Base-by-base conservation (phyloP, 1,284 basidiomycete species). In the Ceratorhiza oryzae-sativae region DNA sequence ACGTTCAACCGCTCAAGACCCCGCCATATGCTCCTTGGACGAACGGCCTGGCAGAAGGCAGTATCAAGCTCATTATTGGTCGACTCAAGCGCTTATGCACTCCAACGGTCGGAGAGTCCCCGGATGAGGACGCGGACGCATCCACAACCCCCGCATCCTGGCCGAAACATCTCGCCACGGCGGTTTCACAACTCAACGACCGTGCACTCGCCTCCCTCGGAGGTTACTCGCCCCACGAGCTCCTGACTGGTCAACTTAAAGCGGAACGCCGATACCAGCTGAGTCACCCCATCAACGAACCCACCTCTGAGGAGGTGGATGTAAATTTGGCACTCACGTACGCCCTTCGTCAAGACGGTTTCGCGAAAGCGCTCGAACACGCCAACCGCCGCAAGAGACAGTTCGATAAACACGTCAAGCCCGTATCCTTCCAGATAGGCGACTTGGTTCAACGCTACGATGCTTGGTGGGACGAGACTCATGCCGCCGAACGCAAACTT, bases 21-120 rank as follows among this genome's bases (percentile, higher is more conserved):
- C 72, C 81, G 0, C 79, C 80, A 18, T 84, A 84, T 71, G 79
- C 82, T 2, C 80, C 82, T 1, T 83, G 81, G 80, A 71, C 82
- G 9, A 82, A 82, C 36, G 79, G 82, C 0, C 76, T 83, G 0
- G 76, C 82, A 0, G 79, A 83, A 55, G 79, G 78, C 6, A 73
- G 32, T 20, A 77, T 0, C 56, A 75, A 76, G 41, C 25, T 71
- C 23, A 61, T 84, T 2, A 72, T 83, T 0, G 73, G 77, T 9
- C 36, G 75, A 0, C 73, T 83, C 2, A 76, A 78, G 27, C 58
- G 77, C 0, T 62, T 82, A 0, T 82, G 80, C 46, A 79, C 78
- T 39, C 81, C 80, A 0, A 76, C 77, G 4, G 60, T 80, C 15
- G 80, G 81, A 13, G 77, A 78, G 8, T 30, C 41, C 13, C 23